Evolutionary conservation across 1,139 yeast species (phyloP), one percentile per base, ranked within the genome.

Genomic region (Hanseniaspora gamundiae): DNA sequence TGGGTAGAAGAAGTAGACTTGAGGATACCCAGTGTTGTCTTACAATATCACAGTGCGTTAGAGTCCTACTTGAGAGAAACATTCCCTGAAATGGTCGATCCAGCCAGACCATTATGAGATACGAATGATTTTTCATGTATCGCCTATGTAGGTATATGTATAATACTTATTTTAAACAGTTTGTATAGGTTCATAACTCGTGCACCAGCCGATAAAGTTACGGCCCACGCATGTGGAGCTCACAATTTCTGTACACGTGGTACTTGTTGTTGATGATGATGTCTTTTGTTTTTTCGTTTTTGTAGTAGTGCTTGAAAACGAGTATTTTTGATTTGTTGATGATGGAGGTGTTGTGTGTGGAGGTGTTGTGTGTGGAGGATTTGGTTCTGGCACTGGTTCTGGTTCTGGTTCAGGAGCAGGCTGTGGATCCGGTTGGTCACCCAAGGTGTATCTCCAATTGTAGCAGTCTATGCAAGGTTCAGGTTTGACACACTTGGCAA

Each of bases 381-480:
- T 43, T 41, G 17, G 3, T 45, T 46, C 14, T 10, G 35, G 35
- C 11, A 47, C 42, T 5, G 51, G 42, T 1, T 33, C 16, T 14
- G 35, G 35, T 10, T 30, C 35, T 30, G 35, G 35, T 14, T 30
- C 5, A 2, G 43, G 42, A 3, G 50, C 44, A 36, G 26, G 50
- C 33, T 9, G 52, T 45, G n/a, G 52, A 40, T 48, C 45, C 10
- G 49, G 54, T 11, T 63, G 64, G 9, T 64, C 65, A 38, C 71
- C 78, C 29, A 74, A 71, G 2, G 80, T 76, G 61, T 75, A 91
- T 42, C 80, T 72, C 99, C 99, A 91, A 59, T 85, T 83, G 64
- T 75, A 84, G 60, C 99, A 91, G 58, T 91, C 98, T 40, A 78
- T 69, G 56, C 93, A 83, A 1, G 91, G 87, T 1, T 88, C 82